A percentile compares a stretch with the other conserved stretches of the same genome.
Conservation (phyloP, 1,139 yeast genomes). For the Debaryomyces nepalensis region DNA sequence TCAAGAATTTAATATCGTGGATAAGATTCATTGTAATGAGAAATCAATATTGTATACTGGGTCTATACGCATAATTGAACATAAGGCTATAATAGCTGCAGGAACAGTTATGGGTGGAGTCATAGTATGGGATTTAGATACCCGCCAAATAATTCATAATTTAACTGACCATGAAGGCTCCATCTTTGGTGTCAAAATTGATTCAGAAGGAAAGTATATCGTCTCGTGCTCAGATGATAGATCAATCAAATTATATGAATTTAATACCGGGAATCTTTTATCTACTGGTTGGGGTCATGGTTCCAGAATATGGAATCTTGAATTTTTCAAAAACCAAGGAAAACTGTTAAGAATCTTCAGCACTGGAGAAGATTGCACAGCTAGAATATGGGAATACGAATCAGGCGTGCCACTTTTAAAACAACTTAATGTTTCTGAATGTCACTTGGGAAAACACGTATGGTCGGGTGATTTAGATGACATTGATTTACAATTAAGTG, state of each 20-base stretch:
- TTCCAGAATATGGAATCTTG: constrained; percentile 87
- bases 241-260: constrained; percentile 77
- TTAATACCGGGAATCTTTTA: constrained; percentile 56
- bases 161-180: constrained; percentile 87
- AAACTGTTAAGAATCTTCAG: constrained; percentile 54
- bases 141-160: constrained; percentile 52
- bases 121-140: constrained; percentile 68
- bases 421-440: constrained; percentile 47
- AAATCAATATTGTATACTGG: constrained; percentile 90
- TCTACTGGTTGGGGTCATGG: constrained; percentile 97
- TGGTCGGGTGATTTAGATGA: constrained; percentile 79
- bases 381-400: constrained; percentile 71
- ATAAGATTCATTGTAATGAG: constrained; percentile 61
- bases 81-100: constrained; percentile 65
- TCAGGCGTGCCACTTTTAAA: constrained; percentile 27
- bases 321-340: constrained; percentile 52
- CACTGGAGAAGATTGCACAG: constrained; percentile 88
- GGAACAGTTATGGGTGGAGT: constrained; percentile 95
- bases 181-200: constrained; percentile 78
- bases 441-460: constrained; percentile 83
- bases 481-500: constrained; percentile 47
- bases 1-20: constrained; percentile 30
- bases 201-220: constrained; percentile 56
- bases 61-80: constrained; percentile 56
- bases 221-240: constrained; percentile 94